A percentile compares a stretch with the other conserved stretches of the same genome.
Conservation (phyloP, 306 rosid species). For the Prunus fruticosa region DNA sequence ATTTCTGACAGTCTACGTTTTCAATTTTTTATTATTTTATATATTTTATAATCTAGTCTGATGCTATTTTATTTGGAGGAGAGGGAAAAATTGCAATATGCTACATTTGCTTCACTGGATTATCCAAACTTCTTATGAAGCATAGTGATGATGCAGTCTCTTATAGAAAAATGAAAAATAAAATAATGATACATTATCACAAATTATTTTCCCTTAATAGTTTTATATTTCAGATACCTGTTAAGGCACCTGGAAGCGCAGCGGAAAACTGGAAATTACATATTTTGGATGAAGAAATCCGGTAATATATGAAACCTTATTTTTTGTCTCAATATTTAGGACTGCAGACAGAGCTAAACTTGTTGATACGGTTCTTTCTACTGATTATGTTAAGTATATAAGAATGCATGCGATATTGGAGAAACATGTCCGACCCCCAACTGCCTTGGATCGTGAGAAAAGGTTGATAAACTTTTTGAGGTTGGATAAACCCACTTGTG, state of each 20-base stretch:
- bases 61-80: no score
- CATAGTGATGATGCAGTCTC: no score
- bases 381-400: not conserved
- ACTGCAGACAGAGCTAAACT: not conserved
- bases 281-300: slow-evolving; percentile 80
- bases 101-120: not conserved
- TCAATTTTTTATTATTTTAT: no score
- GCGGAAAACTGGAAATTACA: slow-evolving; percentile 81
- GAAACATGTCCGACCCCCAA: not conserved
- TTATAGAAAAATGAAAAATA: no score
- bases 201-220: not conserved
- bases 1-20: no score
- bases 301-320: slow-evolving; percentile 49
- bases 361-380: not conserved
- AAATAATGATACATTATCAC: not conserved
- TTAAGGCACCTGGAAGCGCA: slow-evolving; percentile 87
- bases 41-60: no score
- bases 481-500: not conserved
- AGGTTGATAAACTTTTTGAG: not conserved
- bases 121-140: no score
- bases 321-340: not conserved
- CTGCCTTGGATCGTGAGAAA: not conserved
- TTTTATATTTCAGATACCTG: slow-evolving; percentile 51
- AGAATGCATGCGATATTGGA: not conserved
- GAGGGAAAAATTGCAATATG: not conserved